Evolutionary conservation across 2,329 filamentous ascomycete species (phyloP), one percentile per base, ranked within the genome.

Genomic region (Leptographium radiaticola): DNA sequence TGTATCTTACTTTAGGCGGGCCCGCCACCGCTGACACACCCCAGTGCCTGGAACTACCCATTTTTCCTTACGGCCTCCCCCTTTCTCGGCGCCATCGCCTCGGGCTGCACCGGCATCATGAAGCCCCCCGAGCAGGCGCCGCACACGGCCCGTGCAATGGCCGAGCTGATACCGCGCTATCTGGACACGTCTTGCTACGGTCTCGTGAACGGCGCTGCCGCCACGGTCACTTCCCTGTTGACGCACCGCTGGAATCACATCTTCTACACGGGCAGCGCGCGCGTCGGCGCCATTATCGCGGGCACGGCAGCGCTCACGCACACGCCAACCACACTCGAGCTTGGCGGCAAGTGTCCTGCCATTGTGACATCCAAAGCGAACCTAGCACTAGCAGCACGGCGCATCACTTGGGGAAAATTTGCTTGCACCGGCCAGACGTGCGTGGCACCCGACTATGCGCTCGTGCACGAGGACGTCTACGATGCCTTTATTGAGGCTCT

Each of bases 311-410:
- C 71, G 4, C 70, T 69, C 43, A 60, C 73, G 55, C 64, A 75
- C n/a, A 74, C 73, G 0, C 69, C 71, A 0, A 64, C 66, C 1
- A 67, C 67, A 0, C 63, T 75, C 2, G 73, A 76, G 56, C 62
- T 76, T 1, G 72, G 73, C 8, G 73, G 72, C 15, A 69, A 71
- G 55, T 67, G 63, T 13, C 72, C 72, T 2, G 71, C 67, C 13
- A 70, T 75, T 49, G 67, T 75, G 7, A 67, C 65, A 1, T 58
- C 62, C 20, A 63, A 61, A 1, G 72, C 72, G 2, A 62, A 75
- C 57, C 54, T 74, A 1, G 67, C 72, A 40, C 60, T 68, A 4
- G 66, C 71, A 0, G 71, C 72, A 2, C 72, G 70, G 55, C 64
- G 70, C 18, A 68, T 75, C 36, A 68, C 70, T 1, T 64, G 60